Base-by-base conservation (phyloP, 495 filamentous ascomycete species). In the Trichoderma reesei region DNA sequence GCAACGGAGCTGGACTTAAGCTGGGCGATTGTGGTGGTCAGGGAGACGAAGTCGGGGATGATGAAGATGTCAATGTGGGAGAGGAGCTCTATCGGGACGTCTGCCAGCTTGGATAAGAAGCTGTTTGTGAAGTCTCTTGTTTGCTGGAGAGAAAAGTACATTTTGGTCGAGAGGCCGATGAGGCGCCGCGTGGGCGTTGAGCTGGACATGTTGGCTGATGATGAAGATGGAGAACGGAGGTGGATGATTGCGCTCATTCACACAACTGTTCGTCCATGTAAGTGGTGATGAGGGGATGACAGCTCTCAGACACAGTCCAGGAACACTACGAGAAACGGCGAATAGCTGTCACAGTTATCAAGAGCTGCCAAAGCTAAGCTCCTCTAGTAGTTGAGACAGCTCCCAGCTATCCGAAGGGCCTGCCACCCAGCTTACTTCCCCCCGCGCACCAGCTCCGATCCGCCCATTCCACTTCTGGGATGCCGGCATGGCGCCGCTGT, bases 91-190 rank as follows among this genome's bases (percentile, higher is more conserved):
- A 70, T 74, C 73, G 51, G 61, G 5, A 46, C 14, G 18, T 16
- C 13, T 7, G 16, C 3, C 3, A 63, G 61, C n/a, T 39, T 31
- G 4, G 61, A 41, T 6, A 86, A 77, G 44, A 92, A 75, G 63
- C 76, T 74, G 51, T 75, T 70, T 65, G 88, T 75, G 77, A 90
- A 95, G 56, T 75, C 67, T 62, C 78, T 75, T 14, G 90, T 92
- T 63, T 77, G 76, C 20, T 82, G 73, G 26, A 86, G 81, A 74
- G 83, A 82, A 74, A 92, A 92, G 80, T 93, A 93, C 85, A 91
- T 90, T 71, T 95, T 93, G 31, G 89, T 82, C 62, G 85, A 89
- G 72, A 92, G 86, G 71, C 89, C 88, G 61, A 95, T 81, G 62
- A 92, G 79, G 64, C 83, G 88, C 65, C 83, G 78, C n/a, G 82